These are phyloP conservation scores for Boletus sp. DNA, from an alignment of 768 basidiomycete species.

Conservation along the genomic window DNA sequence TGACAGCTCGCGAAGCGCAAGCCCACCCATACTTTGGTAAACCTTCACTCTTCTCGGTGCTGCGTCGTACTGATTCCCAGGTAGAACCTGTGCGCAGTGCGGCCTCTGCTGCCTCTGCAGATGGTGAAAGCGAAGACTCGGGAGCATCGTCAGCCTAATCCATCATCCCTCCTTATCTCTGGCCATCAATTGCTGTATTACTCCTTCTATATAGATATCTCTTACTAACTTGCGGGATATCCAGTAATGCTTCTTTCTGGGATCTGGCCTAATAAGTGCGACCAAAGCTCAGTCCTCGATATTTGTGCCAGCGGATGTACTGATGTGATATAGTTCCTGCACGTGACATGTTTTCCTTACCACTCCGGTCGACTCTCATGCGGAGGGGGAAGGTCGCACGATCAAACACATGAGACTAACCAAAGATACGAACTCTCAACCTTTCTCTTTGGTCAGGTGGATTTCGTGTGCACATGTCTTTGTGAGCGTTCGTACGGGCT, in stretches of 20 bases:
- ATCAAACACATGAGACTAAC: slow-evolving; percentile 9
- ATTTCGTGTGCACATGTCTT: slow-evolving; percentile 13
- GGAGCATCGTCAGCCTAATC: slow-evolving; percentile 33
- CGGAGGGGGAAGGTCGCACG: slow-evolving; percentile 1
- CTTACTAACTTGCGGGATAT: slow-evolving; percentile 22
- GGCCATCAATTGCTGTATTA: slow-evolving; percentile 31
- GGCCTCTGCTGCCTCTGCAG: slow-evolving; percentile 40
- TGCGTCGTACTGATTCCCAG: slow-evolving; percentile 16
- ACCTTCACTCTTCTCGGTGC: slow-evolving; percentile 15
- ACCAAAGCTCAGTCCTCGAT: slow-evolving; percentile 13
- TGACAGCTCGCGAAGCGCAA: slow-evolving; percentile 93
- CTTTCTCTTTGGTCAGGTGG: slow-evolving; percentile 9
- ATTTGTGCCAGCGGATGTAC: background rate
- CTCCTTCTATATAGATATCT: slow-evolving; percentile 32
- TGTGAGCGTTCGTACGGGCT: slow-evolving; percentile 1
- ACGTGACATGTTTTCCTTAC: slow-evolving; percentile 13
- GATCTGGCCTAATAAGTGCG: slow-evolving; percentile 19
- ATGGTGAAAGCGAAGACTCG: slow-evolving; percentile 60
- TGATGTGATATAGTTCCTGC: background rate
- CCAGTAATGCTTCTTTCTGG: slow-evolving; percentile 16
- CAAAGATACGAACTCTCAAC: background rate
- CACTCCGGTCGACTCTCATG: slow-evolving; percentile 1
- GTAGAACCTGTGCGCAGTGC: slow-evolving; percentile 66
- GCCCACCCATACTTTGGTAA: slow-evolving; percentile 89
- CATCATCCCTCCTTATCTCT: slow-evolving; percentile 25